phyloP scores from a whole-genome alignment of 2,329 filamentous ascomycete species.

The Diplocarpon mali region DNA sequence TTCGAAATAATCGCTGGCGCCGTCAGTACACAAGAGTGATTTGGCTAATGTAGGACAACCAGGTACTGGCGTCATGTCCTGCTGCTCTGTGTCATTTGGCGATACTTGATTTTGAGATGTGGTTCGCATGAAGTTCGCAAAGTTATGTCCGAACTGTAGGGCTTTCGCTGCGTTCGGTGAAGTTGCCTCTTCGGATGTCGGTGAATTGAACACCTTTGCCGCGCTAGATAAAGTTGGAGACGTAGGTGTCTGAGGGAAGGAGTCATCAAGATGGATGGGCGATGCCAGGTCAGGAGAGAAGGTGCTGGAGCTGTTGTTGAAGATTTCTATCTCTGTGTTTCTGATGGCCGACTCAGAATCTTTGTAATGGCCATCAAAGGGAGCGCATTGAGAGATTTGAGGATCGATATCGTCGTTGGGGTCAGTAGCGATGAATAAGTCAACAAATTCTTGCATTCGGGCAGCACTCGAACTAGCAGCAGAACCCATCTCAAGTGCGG shows the following conservation, averaged over 20 bases:
- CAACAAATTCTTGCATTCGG: background rate
- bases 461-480: background rate
- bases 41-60: background rate
- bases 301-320: background rate
- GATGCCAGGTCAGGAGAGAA: background rate
- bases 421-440: background rate
- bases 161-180: background rate
- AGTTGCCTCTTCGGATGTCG: slow-evolving; percentile 1
- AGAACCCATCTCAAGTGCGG: background rate
- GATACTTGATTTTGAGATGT: background rate
- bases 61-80: background rate
- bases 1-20: background rate
- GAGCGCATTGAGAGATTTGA: background rate
- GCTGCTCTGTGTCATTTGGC: too few species aligned
- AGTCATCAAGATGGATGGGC: slow-evolving; percentile 3
- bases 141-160: background rate
- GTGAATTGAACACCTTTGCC: background rate
- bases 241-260: slow-evolving; percentile 1
- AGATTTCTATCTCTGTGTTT: background rate
- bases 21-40: background rate
- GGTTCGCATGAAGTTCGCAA: background rate
- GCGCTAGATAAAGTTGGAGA: background rate
- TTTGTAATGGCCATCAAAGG: background rate
- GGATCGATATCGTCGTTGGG: background rate
- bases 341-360: background rate